Evolutionary conservation across 1,284 basidiomycete species (phyloP), one percentile per base, ranked within the genome.

Genomic region (Pseudomicrostroma phylloplanum): DNA sequence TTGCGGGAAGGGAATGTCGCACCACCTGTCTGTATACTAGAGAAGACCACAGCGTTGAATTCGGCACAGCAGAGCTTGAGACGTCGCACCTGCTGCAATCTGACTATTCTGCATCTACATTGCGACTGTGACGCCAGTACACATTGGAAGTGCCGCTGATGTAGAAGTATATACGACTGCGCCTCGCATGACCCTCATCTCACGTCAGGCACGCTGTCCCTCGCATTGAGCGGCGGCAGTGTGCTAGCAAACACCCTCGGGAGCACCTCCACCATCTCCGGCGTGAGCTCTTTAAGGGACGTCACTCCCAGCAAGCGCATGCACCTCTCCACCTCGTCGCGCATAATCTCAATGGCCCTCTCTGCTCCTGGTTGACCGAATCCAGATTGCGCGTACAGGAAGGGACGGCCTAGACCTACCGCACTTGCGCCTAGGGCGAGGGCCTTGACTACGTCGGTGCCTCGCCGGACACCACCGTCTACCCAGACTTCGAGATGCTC

Each of bases 391-490:
- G 90, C 90, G 73, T 89, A 93, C n/a, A 36, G 61, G 58, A 68
- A 68, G 12, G 66, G 66, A 19, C 61, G 68, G 84, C 90, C 88
- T 56, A 83, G 80, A 30, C 82, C 82, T 19, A 83, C 82, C 21
- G 91, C 92, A 40, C 87, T 92, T 8, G 92, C 93, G 12, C 93
- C 93, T 23, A 96, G 82, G 0, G 92, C 91, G 56, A 96, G 80
- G 7, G 92, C 93, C 79, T 97, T 97, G 68, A 96, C 82, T 0
- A 96, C 89, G 79, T 97, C 93, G 11, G 89, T 80, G 0, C 82
- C 82, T 63, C 82, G 67, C 58, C 93, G 84, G 9, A 96, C 90
- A 61, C 93, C 93, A 19, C 93, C 92, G 76, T 96, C 93, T 7
- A 96, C 86, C 51, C 51, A 54, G 15, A 96, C 89, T 86, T 85